A percentile compares a stretch with the other conserved stretches of the same genome.
phyloP scores from a whole-genome alignment of 2,329 filamentous ascomycete species.

The Scedosporium minutisporum region DNA sequence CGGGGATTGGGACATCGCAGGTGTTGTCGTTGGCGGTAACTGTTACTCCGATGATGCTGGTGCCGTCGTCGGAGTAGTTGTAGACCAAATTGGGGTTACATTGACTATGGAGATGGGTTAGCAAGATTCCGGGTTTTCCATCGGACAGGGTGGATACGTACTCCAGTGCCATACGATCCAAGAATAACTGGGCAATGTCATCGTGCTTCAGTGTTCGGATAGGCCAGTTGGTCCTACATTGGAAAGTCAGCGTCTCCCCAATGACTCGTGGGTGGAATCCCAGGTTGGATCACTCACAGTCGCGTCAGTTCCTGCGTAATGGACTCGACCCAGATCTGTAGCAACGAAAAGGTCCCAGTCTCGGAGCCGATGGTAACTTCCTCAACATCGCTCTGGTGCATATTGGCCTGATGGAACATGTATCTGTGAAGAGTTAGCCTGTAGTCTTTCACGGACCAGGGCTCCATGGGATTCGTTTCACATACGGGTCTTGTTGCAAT shows the following conservation, averaged over 20 bases:
- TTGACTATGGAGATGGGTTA: conserved; percentile 6
- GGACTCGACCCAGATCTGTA: conserved; percentile 48
- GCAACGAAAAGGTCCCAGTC: conserved; percentile 36
- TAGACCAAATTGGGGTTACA: conserved; percentile 40
- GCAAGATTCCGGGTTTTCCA: neutral
- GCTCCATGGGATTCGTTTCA: neutral
- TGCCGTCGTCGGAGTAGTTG: conserved; percentile 28
- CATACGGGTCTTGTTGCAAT: conserved; percentile 40
- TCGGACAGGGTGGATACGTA: neutral
- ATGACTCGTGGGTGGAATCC: neutral
- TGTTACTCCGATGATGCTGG: conserved; percentile 37
- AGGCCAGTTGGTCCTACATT: conserved; percentile 14
- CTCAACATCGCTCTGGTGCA: conserved; percentile 38
- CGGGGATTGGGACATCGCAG: conserved; percentile 41
- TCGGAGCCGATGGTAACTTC: conserved; percentile 38
- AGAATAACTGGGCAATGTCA: conserved; percentile 40
- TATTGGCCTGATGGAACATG: conserved; percentile 58
- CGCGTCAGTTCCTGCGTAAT: conserved; percentile 44
- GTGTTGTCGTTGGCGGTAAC: conserved; percentile 38
- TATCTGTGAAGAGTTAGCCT: conserved; percentile 12
- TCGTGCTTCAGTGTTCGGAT: conserved; percentile 22
- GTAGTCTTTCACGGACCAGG: neutral
- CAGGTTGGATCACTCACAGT: conserved; percentile 17
- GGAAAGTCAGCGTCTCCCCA: neutral
- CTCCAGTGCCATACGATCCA: conserved; percentile 43